Evolutionary conservation across 768 basidiomycete genomes (phyloP), one percentile per base, ranked within the genome.

Genomic region (Jaapia argillacea): DNA sequence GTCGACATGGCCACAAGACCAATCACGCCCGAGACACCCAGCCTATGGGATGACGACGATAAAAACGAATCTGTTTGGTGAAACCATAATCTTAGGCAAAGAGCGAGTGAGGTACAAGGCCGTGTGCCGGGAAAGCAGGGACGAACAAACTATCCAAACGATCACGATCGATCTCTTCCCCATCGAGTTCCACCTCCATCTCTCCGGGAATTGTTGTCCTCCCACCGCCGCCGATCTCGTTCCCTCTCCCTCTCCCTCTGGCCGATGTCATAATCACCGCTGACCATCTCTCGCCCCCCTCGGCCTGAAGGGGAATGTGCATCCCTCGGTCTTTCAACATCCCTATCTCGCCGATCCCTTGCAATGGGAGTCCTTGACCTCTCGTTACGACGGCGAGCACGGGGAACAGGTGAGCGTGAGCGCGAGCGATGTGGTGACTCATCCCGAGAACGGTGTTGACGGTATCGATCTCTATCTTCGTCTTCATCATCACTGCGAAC

Each of bases 211-310:
- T 70, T 72, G 40, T 56, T 52, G 43, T 75, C 18, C 14, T 55
- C 71, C 79, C 79, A 79, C 36, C 72, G 56, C 50, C 67, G 65
- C 20, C 79, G 62, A 47, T 75, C 71, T 33, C 66, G 57, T 46
- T 64, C 68, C 36, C 74, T 51, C 42, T 67, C 64, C 26, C 57
- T 53, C 46, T 63, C 60, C 39, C 61, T 55, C 44, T 63, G 60
- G 6, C 41, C 48, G 4, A 56, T 55, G 43, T 58, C 61, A 46
- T 71, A 70, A 2, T 46, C 56, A 5, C 22, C 40, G 10, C 43
- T 31, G 35, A 42, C 58, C 36, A 48, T 28, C 7, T 35, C 42
- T 20, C 24, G 43, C n/a, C 28, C 36, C 23, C 24, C 24, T n/a
- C 35, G n/a, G 51, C 52, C 45, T 45, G 23, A 25, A 45, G 33